A percentile compares a stretch with the other conserved stretches of the same genome.
phyloP scores from a whole-genome alignment of 2,329 filamentous ascomycete genomes.

The Pezicula neosporulosa region DNA sequence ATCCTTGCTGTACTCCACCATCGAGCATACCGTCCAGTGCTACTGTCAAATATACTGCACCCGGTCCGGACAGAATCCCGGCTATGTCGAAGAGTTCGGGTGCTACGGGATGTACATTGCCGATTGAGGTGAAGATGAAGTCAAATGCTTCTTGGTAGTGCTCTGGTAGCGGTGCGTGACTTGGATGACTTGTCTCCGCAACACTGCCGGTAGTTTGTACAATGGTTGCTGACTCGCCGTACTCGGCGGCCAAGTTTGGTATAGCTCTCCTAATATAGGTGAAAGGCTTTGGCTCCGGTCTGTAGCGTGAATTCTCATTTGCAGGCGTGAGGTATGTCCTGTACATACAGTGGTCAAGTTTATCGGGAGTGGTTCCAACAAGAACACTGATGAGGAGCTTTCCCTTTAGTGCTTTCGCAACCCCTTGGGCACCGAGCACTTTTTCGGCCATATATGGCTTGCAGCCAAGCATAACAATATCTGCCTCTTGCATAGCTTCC shows the following conservation, averaged over 20 bases:
- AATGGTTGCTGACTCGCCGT: slow-evolving; percentile 79
- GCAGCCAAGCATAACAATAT: slow-evolving; percentile 76
- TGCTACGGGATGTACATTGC: slow-evolving; percentile 65
- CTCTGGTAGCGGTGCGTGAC: slow-evolving; percentile 45
- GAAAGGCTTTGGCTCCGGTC: not conserved
- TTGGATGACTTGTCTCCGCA: slow-evolving; percentile 33
- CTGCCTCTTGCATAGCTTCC: slow-evolving; percentile 61
- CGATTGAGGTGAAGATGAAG: slow-evolving; percentile 76
- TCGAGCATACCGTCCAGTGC: slow-evolving; percentile 75
- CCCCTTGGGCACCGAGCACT: slow-evolving; percentile 64
- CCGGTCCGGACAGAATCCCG: slow-evolving; percentile 71
- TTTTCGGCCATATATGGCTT: slow-evolving; percentile 73
- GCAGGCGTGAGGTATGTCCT: not conserved
- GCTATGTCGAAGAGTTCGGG: slow-evolving; percentile 67
- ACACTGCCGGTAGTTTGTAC: slow-evolving; percentile 49
- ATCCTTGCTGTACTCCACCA: slow-evolving; percentile 73
- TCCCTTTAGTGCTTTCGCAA: slow-evolving; percentile 68
- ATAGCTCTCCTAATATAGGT: slow-evolving; percentile 71
- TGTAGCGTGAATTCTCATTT: slow-evolving; percentile 18
- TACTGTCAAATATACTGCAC: slow-evolving; percentile 72
- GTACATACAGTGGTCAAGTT: slow-evolving; percentile 61
- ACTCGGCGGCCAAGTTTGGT: slow-evolving; percentile 78
- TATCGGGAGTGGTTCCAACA: slow-evolving; percentile 68
- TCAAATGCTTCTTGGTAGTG: slow-evolving; percentile 58
- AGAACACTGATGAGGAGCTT: slow-evolving; percentile 83